Evolutionary conservation across 306 rosid species (phyloP).

Genomic region (Acmispon strigosus): DNA sequence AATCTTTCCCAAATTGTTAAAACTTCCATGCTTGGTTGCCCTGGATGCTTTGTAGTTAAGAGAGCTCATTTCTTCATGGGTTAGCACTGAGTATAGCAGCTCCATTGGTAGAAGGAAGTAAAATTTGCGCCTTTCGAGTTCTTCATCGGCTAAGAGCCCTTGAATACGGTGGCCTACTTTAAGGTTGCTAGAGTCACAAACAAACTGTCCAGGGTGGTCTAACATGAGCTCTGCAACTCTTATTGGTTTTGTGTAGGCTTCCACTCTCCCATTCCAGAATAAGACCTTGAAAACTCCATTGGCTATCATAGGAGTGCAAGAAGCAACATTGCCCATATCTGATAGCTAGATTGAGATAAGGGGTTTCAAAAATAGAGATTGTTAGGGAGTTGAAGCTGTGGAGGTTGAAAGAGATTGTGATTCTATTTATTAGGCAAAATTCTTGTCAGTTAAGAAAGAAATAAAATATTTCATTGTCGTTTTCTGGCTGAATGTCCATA

Average conservation of each 20-base stretch:
- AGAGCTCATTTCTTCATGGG: slow-evolving; percentile 67
- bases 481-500: slow-evolving; percentile 19
- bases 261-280: slow-evolving; percentile 50
- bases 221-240: slow-evolving; percentile 72
- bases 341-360: not conserved
- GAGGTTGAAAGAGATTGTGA: slow-evolving; percentile 7
- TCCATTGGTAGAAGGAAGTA: slow-evolving; percentile 90
- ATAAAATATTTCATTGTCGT: slow-evolving; percentile 13
- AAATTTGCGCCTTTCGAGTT: slow-evolving; percentile 44
- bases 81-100: slow-evolving; percentile 71
- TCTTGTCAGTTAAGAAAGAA: slow-evolving; percentile 20
- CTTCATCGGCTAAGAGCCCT: slow-evolving; percentile 63
- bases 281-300: slow-evolving; percentile 44
- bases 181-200: slow-evolving; percentile 66
- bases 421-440: slow-evolving; percentile 29
- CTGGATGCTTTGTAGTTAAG: slow-evolving; percentile 53
- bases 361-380: not conserved
- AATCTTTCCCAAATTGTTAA: slow-evolving; percentile 55
- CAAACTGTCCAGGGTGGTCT: slow-evolving; percentile 57
- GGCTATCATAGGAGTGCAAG: slow-evolving; percentile 53
- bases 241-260: slow-evolving; percentile 41
- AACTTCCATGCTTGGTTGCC: slow-evolving; percentile 45
- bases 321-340: slow-evolving; percentile 71
- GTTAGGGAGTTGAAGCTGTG: slow-evolving; percentile 4
- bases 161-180: slow-evolving; percentile 68